Evolutionary conservation across 495 filamentous ascomycete species (phyloP).

Genomic region (Xylaria acuta): DNA sequence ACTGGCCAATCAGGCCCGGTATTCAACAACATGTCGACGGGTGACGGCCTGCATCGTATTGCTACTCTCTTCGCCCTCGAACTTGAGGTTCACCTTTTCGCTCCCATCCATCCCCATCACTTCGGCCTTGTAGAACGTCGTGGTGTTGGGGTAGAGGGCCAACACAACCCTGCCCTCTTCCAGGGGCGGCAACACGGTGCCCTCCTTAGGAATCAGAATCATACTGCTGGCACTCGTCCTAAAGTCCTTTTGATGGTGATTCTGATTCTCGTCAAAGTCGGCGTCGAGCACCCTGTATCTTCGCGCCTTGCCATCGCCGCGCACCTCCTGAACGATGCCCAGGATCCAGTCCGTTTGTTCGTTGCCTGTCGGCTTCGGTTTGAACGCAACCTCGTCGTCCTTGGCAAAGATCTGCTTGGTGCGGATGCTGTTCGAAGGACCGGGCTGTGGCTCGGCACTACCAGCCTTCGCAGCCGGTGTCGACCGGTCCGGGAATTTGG

Average conservation of each 20-base stretch:
- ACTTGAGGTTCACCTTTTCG: constrained; percentile 67
- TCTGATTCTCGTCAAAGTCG: constrained; percentile 84
- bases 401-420: constrained; percentile 64
- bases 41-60: constrained; percentile 80
- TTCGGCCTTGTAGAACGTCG: constrained; percentile 96
- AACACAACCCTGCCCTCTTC: constrained; percentile 80
- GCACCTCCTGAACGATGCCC: constrained; percentile 82
- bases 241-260: constrained; percentile 74
- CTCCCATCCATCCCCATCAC: constrained; percentile 74
- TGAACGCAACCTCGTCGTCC: constrained; percentile 86
- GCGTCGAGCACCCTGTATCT: constrained; percentile 95
- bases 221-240: constrained; percentile 79
- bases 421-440: constrained; percentile 42
- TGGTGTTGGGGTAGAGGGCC: constrained; percentile 87
- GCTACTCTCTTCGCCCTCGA: constrained; percentile 86
- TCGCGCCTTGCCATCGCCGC: constrained; percentile 85
- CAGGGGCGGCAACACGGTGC: constrained; percentile 68
- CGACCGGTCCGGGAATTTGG: constrained; percentile 49
- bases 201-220: constrained; percentile 76
- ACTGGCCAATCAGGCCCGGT: constrained; percentile 53
- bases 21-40: constrained; percentile 79
- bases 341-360: constrained; percentile 86
- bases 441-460: constrained; percentile 52
- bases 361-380: constrained; percentile 72
- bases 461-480: constrained; percentile 52